Evolutionary conservation across 2,329 filamentous ascomycete genomes (phyloP), one percentile per base, ranked within the genome.

Genomic region (Hymenoscyphus fructigenus): DNA sequence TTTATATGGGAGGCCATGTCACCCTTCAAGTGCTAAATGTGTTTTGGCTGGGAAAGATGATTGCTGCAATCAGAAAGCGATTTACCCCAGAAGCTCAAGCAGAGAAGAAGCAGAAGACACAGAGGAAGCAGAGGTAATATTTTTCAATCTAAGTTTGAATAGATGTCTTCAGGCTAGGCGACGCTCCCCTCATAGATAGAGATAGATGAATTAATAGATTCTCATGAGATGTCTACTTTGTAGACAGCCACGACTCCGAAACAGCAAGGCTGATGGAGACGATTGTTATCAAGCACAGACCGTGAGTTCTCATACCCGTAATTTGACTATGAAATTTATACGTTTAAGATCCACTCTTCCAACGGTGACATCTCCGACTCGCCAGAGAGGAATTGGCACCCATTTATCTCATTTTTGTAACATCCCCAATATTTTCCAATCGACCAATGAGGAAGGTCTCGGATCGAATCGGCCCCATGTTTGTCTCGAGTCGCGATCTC

Each of bases 11-110:
- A 9, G 86, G 85, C 69, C 94, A 94, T 76, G 62, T 90, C 7
- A 85, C 83, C 0, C 82, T 95, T 32, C 93, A 92, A 72, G 80
- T 83, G n/a, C 79, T 94, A 63, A 94, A 94, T 77, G 86, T 91
- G 70, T 91, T 88, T 78, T 94, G 91, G 91, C 93, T 93, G 75
- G 82, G 86, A 73, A 92, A 91, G 83, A 94, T 94, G 91, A 87
- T 72, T 58, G 65, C 66, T 2, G 68, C 71, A 1, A 68, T 72
- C 3, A 69, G 57, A 57, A 74, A 71, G 63, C 63, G 70, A 15
- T 73, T 72, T 56, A 61, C 60, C 7, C 60, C 60, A 41, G 60
- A 61, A 41, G 60, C 60, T 47, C 36, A 38, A 28, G 60, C 60
- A 26, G 57, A 59, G 60, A 44, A 38, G 28, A 57, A 56, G 32